These are phyloP conservation scores for Arthromyces matolae DNA, from an alignment of 768 basidiomycete species.

Conservation along the genomic window DNA sequence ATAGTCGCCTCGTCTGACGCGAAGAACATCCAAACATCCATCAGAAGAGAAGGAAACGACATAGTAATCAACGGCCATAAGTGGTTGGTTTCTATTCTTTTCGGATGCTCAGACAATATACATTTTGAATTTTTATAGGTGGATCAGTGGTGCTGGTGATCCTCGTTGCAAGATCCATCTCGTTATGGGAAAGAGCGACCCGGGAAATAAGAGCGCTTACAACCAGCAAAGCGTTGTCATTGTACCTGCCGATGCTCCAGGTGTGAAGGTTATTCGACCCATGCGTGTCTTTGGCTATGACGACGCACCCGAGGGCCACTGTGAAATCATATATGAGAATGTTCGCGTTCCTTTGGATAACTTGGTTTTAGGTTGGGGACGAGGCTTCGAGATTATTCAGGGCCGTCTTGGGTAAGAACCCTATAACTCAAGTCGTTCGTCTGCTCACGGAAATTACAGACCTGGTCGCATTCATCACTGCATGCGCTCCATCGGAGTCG, in stretches of 20 bases:
- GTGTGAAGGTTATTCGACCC: constrained; percentile 86
- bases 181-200: constrained; percentile 93
- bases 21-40: constrained; percentile 88
- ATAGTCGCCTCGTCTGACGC: constrained; percentile 93
- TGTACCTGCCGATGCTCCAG: constrained; percentile 84
- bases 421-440: background rate
- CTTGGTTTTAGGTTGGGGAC: constrained; percentile 88
- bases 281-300: constrained; percentile 95
- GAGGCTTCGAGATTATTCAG: constrained; percentile 97
- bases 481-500: constrained; percentile 94
- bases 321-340: constrained; percentile 91
- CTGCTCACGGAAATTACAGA: constrained; percentile 31
- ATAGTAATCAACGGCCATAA: constrained; percentile 96
- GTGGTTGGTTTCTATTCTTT: constrained; percentile 52
- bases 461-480: constrained; percentile 97
- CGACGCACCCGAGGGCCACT: constrained; percentile 95
- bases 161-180: constrained; percentile 87
- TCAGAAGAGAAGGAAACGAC: constrained; percentile 77
- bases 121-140: constrained; percentile 69
- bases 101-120: background rate
- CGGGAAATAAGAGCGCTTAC: constrained; percentile 71
- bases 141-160: constrained; percentile 97
- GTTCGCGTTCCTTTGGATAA: constrained; percentile 85
- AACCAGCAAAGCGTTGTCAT: constrained; percentile 91
- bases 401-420: constrained; percentile 79